A percentile compares a stretch with the other conserved stretches of the same genome.
phyloP scores from a whole-genome alignment of 176 grass and related monocot species.

The Alloteropsis semialata region DNA sequence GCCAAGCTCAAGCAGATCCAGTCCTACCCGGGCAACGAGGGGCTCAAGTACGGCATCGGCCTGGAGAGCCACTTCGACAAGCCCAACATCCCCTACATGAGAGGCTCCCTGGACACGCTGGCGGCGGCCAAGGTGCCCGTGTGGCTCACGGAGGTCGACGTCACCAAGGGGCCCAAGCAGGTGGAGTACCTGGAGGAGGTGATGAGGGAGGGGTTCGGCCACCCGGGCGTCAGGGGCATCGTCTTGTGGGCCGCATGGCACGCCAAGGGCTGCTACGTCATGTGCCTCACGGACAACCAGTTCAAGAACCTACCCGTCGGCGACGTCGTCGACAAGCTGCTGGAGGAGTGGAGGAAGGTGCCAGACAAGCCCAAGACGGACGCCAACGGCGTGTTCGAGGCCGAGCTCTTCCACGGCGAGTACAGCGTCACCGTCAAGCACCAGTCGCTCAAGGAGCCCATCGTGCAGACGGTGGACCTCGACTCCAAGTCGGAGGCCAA shows the following conservation, averaged over 20 bases:
- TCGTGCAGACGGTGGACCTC: conserved; percentile 38
- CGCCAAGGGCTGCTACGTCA: conserved; percentile 52
- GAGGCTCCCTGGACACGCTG: conserved; percentile 61
- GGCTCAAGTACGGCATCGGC: conserved; percentile 52
- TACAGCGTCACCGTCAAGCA: conserved; percentile 48
- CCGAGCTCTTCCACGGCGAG: conserved; percentile 62
- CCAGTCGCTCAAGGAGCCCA: conserved; percentile 17
- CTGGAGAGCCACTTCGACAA: conserved; percentile 64
- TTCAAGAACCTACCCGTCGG: conserved; percentile 66
- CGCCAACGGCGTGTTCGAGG: conserved; percentile 36
- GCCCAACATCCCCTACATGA: conserved; percentile 72
- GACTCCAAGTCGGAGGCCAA: conserved; percentile 21
- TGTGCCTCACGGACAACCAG: conserved; percentile 70
- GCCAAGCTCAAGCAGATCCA: conserved; percentile 54
- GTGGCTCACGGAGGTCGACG: conserved; percentile 90
- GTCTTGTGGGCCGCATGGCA: conserved; percentile 72
- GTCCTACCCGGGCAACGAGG: conserved; percentile 16
- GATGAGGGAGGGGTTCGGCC: conserved; percentile 72
- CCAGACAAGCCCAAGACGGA: conserved; percentile 31
- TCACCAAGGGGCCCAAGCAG: conserved; percentile 34
- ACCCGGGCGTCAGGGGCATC: conserved; percentile 59
- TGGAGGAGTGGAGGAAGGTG: conserved; percentile 44
- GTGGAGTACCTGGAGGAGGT: conserved; percentile 65
- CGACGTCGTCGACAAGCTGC: conserved; percentile 55
- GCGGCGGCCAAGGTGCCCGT: conserved; percentile 54